Evolutionary conservation across 768 basidiomycete genomes (phyloP).

Genomic region (Phlebiopsis flavidoalba): DNA sequence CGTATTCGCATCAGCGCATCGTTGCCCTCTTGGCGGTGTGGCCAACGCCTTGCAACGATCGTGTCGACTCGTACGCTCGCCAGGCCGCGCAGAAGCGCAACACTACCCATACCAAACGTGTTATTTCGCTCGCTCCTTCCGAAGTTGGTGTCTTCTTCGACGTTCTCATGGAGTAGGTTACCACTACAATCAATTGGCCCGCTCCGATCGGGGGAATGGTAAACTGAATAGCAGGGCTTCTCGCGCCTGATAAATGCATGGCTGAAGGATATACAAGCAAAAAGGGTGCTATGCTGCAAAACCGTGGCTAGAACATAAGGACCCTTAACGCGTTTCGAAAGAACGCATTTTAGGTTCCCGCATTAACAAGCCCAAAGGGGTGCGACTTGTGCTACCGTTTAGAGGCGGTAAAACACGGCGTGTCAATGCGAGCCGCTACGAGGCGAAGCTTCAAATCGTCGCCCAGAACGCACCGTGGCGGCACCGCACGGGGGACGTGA

Average conservation of each 20-base stretch:
- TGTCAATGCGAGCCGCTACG: background rate
- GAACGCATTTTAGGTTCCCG: too few species aligned
- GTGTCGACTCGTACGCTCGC: background rate
- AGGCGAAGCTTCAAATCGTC: background rate
- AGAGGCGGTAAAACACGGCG: too few species aligned
- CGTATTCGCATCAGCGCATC: background rate
- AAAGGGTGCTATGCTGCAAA: background rate
- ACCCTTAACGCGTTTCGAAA: too few species aligned
- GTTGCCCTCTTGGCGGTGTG: background rate
- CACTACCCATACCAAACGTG: slow-evolving; percentile 2
- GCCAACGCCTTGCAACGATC: background rate
- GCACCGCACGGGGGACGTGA: too few species aligned
- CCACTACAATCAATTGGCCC: background rate
- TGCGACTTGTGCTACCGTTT: too few species aligned
- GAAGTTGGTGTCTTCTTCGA: background rate
- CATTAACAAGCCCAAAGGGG: too few species aligned
- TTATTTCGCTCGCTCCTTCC: background rate
- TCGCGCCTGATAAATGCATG: slow-evolving; percentile 4
- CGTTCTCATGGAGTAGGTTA: background rate
- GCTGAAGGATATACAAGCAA: slow-evolving; percentile 2
- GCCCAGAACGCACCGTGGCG: background rate
- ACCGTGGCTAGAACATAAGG: too few species aligned
- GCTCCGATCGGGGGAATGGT: background rate
- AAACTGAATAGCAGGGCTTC: background rate
- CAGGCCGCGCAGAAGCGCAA: background rate